Evolutionary conservation across 176 grass and related monocot species (phyloP).

Genomic region (Urochloa ruziziensis): DNA sequence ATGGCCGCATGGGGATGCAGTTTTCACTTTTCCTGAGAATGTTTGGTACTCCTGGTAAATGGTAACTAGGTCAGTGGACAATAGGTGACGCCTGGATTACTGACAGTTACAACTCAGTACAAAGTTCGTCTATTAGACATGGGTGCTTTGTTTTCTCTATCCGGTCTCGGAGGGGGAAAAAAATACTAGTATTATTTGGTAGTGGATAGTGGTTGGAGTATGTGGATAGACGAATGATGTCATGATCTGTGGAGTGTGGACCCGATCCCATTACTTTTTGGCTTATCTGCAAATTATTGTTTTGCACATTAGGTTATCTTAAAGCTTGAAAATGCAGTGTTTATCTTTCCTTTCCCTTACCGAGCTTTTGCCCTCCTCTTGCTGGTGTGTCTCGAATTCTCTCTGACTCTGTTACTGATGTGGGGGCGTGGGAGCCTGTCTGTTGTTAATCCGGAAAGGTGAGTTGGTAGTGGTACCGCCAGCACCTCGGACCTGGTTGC

Average conservation of each 20-base stretch:
- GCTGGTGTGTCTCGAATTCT: neutral
- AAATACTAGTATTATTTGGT: neutral
- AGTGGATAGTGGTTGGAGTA: neutral
- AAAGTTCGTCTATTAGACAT: neutral
- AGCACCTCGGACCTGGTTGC: neutral
- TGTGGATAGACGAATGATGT: slow-evolving; percentile 28
- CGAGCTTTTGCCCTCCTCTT: neutral
- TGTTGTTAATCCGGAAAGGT: neutral
- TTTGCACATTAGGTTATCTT: neutral
- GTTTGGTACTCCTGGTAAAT: neutral
- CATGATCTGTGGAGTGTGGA: slow-evolving; percentile 9
- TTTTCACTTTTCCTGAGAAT: neutral
- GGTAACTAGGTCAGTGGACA: neutral
- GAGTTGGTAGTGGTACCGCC: neutral
- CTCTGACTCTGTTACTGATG: neutral
- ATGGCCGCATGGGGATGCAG: neutral
- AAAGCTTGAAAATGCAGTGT: neutral
- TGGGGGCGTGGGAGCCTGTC: neutral
- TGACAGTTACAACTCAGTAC: neutral
- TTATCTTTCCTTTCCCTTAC: neutral
- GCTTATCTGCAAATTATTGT: slow-evolving; percentile 9
- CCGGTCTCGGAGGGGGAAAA: neutral
- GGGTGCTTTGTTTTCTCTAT: neutral
- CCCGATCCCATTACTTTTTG: neutral
- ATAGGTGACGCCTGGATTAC: neutral